These are phyloP conservation scores for Fusarium heterosporum DNA, from an alignment of 2,329 filamentous ascomycete genomes.

Conservation along the genomic window DNA sequence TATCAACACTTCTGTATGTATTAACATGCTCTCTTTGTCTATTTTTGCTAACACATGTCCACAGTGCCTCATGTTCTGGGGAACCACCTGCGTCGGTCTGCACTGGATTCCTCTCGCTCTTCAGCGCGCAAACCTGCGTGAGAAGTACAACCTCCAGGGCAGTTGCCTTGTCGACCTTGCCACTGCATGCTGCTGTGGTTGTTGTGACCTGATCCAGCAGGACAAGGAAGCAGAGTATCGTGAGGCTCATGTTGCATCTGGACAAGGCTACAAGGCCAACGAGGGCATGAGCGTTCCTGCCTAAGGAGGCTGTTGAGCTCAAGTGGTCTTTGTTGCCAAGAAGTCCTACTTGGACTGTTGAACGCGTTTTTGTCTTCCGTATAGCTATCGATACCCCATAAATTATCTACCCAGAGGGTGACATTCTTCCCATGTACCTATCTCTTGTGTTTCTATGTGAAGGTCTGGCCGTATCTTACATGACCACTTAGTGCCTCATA, in stretches of 20 bases:
- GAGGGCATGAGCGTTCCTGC: slow-evolving; percentile 39
- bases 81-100: slow-evolving; percentile 54
- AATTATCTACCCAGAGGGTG: too few species aligned
- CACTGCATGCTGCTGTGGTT: slow-evolving; percentile 58
- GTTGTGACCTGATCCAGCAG: slow-evolving; percentile 59
- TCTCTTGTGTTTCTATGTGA: too few species aligned
- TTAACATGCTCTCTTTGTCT: fast-evolving
- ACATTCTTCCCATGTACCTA: too few species aligned
- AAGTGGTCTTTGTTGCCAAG: not conserved
- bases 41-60: not conserved
- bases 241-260: slow-evolving; percentile 42
- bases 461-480: too few species aligned
- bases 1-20: slow-evolving; percentile 60
- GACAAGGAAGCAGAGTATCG: slow-evolving; percentile 60
- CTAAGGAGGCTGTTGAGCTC: not conserved
- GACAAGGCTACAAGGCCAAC: slow-evolving; percentile 41
- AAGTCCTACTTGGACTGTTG: not conserved
- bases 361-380: not conserved
- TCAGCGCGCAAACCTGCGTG: slow-evolving; percentile 59
- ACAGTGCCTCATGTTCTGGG: slow-evolving; percentile 59
- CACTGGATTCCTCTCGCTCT: slow-evolving; percentile 58
- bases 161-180: slow-evolving; percentile 57
- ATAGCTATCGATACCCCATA: not conserved
- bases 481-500: too few species aligned
- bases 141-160: slow-evolving; percentile 60